Evolutionary conservation across 192 early-diverging fungal species (phyloP).

Genomic region (Funneliformis mosseae): DNA sequence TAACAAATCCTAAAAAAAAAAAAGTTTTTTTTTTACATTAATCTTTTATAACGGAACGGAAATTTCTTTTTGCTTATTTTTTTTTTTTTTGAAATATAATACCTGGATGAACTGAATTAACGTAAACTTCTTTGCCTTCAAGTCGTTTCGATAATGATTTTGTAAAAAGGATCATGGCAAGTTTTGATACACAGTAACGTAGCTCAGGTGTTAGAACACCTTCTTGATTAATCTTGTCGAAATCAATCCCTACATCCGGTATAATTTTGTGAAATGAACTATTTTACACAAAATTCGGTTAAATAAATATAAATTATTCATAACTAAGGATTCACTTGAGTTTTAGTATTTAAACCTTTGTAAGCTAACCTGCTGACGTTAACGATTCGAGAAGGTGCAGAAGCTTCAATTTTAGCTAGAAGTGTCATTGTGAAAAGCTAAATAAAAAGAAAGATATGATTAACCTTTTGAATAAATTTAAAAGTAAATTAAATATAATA

Average conservation of each 20-base stretch:
- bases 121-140: slow-evolving; percentile 38
- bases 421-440: slow-evolving; percentile 41
- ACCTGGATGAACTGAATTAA: slow-evolving; percentile 57
- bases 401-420: slow-evolving; percentile 42
- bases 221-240: slow-evolving; percentile 43
- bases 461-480: neutral
- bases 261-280: slow-evolving; percentile 39
- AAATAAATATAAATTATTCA: too few species aligned
- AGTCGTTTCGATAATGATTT: slow-evolving; percentile 47
- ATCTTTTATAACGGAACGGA: too few species aligned
- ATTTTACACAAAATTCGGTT: slow-evolving; percentile 31
- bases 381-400: slow-evolving; percentile 54
- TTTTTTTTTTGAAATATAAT: neutral
- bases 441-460: neutral
- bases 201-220: slow-evolving; percentile 33
- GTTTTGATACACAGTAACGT: slow-evolving; percentile 56
- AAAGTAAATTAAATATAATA: neutral
- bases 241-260: slow-evolving; percentile 42
- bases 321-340: too few species aligned
- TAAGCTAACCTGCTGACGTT: slow-evolving; percentile 43
- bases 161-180: slow-evolving; percentile 57
- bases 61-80: too few species aligned
- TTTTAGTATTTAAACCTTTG: too few species aligned
- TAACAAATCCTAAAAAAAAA: slow-evolving; percentile 45
- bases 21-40: too few species aligned